Evolutionary conservation across 1,284 basidiomycete genomes (phyloP), one percentile per base, ranked within the genome.

Genomic region (Trichosporon asahii): DNA sequence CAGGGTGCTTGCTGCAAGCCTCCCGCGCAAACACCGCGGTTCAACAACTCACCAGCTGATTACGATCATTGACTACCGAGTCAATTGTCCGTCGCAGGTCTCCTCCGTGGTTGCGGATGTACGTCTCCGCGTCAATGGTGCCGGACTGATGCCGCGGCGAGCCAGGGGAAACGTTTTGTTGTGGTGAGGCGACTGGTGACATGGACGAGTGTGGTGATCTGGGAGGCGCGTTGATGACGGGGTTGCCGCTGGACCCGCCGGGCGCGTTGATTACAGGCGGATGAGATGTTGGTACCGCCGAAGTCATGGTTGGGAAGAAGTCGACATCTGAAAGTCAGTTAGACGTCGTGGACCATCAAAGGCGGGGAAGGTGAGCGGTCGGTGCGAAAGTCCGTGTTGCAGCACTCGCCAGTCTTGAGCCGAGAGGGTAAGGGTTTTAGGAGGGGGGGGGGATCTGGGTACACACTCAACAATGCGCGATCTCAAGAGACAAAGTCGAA

Each of bases 31-130:
- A n/a, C 27, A 61, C 8, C 27, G 29, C 29, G 4, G 18, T 25
- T 53, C 18, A 18, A n/a, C n/a, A 6, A 72, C 80, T 67, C 66
- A 80, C 82, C 66, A 94, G 86, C 44, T 85, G 82, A 79, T 94
- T 94, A 74, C 93, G 88, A 77, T 95, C 93, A 15, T 86, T 85
- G 29, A 94, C 85, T 3, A 89, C 87, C 70, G 89, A 86, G 31
- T 92, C 90, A 37, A 95, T 86, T 4, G 93, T 91, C 60, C 88
- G 88, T 7, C 87, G 81, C 69, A 85, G 37, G 70, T 84, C 81
- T 27, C 82, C 82, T n/a, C 77, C 77, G 44, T 76, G 71, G 14
- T 66, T 64, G 37, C 76, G 75, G 15, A 81, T 29, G 12, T 78
- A 61, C 1, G 74, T 64, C 14, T 83, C 80, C 35, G 78, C 67